Evolutionary conservation across 306 rosid genomes (phyloP).

Genomic region (Cicer cuneatum): DNA sequence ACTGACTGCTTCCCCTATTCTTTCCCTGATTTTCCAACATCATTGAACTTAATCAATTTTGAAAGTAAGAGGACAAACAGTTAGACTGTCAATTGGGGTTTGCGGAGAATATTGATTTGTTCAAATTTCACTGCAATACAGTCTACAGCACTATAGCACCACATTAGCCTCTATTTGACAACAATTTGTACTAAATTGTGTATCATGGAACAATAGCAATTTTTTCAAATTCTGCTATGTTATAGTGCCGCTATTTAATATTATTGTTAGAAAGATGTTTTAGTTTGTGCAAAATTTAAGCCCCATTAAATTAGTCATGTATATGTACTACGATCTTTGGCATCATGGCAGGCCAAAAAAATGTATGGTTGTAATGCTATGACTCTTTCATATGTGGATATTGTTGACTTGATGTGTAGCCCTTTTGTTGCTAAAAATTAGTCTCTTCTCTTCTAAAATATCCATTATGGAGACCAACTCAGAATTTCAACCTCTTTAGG

Average conservation of each 20-base stretch:
- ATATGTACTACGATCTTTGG: not conserved
- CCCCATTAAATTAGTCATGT: not conserved
- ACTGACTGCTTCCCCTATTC: not conserved
- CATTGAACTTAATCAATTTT: not conserved
- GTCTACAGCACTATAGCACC: too few species aligned
- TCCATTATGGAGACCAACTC: not conserved
- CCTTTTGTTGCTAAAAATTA: not conserved
- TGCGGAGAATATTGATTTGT: too few species aligned
- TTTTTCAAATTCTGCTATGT: too few species aligned
- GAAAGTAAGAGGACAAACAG: not conserved
- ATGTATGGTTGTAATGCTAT: not conserved
- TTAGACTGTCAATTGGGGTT: not conserved
- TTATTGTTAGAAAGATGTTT: not conserved
- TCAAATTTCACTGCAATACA: too few species aligned
- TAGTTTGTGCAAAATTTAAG: not conserved
- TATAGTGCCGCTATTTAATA: too few species aligned
- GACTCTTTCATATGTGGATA: not conserved
- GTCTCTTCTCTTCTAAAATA: constrained; percentile 26
- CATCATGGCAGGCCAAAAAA: not conserved
- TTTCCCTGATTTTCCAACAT: not conserved
- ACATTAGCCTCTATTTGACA: too few species aligned
- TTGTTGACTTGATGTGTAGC: not conserved
- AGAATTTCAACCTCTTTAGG: not conserved
- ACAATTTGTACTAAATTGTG: too few species aligned
- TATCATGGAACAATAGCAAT: too few species aligned